Evolutionary conservation across 2,329 filamentous ascomycete genomes (phyloP).

Genomic region (Teratosphaeria destructans): DNA sequence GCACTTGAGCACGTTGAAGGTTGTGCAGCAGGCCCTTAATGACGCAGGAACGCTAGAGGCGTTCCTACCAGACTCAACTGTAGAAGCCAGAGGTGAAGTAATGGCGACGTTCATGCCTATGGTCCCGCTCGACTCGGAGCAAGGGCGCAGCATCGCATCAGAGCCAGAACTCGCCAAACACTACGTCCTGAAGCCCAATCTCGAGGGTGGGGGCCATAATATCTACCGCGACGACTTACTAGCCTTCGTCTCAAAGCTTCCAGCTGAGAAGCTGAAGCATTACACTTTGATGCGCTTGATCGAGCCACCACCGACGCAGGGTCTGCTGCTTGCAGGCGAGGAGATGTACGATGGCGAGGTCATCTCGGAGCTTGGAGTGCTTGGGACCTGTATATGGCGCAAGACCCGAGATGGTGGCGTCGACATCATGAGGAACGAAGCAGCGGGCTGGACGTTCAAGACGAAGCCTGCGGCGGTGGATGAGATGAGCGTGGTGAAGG

Average conservation of each 20-base stretch:
- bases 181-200: constrained; percentile 35
- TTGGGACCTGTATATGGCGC: constrained; percentile 33
- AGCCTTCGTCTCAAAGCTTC: constrained; percentile 20
- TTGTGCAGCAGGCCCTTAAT: constrained; percentile 33
- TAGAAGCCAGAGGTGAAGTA: constrained; percentile 7
- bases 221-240: constrained; percentile 31
- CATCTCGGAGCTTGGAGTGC: constrained; percentile 35
- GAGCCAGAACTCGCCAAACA: constrained; percentile 14
- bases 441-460: constrained; percentile 35
- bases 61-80: constrained; percentile 23
- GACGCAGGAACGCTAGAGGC: constrained; percentile 23
- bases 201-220: constrained; percentile 37
- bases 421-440: constrained; percentile 26
- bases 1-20: constrained; percentile 35
- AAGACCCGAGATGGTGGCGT: background rate
- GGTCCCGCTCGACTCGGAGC: constrained; percentile 25
- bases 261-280: constrained; percentile 20
- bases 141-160: constrained; percentile 18
- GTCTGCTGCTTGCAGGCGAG: background rate
- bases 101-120: constrained; percentile 29
- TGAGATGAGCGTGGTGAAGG: constrained; percentile 40
- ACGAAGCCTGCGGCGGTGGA: constrained; percentile 31
- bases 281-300: constrained; percentile 36
- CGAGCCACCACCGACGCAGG: constrained; percentile 16
- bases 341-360: constrained; percentile 25